Base-by-base conservation (phyloP, 768 basidiomycete genomes). In the Asterophora lycoperdoides region DNA sequence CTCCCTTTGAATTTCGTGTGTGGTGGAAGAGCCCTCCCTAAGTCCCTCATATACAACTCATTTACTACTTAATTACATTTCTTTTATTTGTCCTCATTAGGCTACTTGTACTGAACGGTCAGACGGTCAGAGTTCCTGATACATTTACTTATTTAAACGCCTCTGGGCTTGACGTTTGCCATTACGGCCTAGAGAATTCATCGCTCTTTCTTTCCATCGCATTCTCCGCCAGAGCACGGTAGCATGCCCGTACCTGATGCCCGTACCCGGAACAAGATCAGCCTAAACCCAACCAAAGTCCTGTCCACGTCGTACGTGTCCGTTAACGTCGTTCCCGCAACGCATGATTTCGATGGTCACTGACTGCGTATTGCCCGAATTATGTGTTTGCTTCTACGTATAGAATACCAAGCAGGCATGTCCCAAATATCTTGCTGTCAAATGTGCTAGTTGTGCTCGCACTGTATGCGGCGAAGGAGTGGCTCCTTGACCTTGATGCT, bases 201-300 rank as follows among this genome's bases (percentile, higher is more conserved):
- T 28, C 9, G 19, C 8, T 52, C 36, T 46, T 40, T 29, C 35
- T 40, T 48, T 50, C 46, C 18, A 20, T 49, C 20, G 35, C 42
- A 35, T 43, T 35, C n/a, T 9, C 26, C 15, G 33, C 38, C 30
- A 35, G 48, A 49, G 46, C 46, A 55, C 51, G 44, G 56, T 55
- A 69, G 65, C 55, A 82, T 83, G 82, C 74, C 80, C 65, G 77
- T 68, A 47, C 81, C 81, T 61, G 82, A 84, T 78, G 82, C 81
- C 55, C 76, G 78, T 61, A 82, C 79, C 49, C 76, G 83, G 56
- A 78, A 70, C 57, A 84, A 79, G 70, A 81, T 84, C 42, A 78
- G 78, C 56, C 61, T 84, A 58, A 80, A 74, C 55, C 79, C 80
- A 44, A 68, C 74, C 19, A 77, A 68, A 57, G 69, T 81, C n/a